phyloP scores from a whole-genome alignment of 2,329 filamentous ascomycete genomes.

The Alternaria ethzedia region DNA sequence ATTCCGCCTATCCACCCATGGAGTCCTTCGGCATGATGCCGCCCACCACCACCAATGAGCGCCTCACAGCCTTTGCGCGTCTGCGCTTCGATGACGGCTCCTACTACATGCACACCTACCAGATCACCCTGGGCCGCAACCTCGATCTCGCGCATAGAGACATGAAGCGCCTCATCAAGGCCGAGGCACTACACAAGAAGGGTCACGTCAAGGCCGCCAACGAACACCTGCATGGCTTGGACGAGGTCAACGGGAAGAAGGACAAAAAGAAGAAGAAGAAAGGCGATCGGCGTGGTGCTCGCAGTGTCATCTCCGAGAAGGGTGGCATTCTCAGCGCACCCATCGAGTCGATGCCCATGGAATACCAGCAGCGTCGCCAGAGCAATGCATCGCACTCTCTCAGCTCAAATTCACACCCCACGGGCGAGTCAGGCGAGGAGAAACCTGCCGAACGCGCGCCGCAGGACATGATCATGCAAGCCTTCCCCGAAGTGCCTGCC shows the following conservation, averaged over 20 bases:
- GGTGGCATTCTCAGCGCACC: conserved; percentile 65
- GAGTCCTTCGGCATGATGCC: conserved; percentile 4
- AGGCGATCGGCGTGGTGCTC: conserved; percentile 61
- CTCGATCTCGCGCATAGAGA: conserved; percentile 56
- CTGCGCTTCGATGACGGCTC: conserved; percentile 76
- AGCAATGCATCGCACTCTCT: conserved; percentile 56
- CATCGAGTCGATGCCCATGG: conserved; percentile 40
- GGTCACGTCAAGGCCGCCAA: conserved; percentile 35
- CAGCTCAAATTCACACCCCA: conserved; percentile 55
- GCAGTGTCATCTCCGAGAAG: conserved; percentile 68
- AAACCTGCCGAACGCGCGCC: conserved; percentile 41
- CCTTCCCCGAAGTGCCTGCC: conserved; percentile 43
- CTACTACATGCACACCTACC: conserved; percentile 79
- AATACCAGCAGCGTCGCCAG: conserved; percentile 45
- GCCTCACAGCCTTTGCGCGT: conserved; percentile 67
- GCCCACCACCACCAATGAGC: conserved; percentile 33
- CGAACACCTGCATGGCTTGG: conserved; percentile 21
- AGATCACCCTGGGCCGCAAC: conserved; percentile 75
- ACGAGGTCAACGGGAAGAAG: conserved; percentile 9
- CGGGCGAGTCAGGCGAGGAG: conserved; percentile 38
- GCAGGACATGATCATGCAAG: conserved; percentile 45
- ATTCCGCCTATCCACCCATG: conserved; percentile 15
- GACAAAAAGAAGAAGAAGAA: conserved; percentile 57
- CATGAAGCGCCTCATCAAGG: conserved; percentile 56
- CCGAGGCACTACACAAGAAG: conserved; percentile 31